Evolutionary conservation across 2,329 filamentous ascomycete genomes (phyloP).

Genomic region (Pseudocercospora macadamiae): DNA sequence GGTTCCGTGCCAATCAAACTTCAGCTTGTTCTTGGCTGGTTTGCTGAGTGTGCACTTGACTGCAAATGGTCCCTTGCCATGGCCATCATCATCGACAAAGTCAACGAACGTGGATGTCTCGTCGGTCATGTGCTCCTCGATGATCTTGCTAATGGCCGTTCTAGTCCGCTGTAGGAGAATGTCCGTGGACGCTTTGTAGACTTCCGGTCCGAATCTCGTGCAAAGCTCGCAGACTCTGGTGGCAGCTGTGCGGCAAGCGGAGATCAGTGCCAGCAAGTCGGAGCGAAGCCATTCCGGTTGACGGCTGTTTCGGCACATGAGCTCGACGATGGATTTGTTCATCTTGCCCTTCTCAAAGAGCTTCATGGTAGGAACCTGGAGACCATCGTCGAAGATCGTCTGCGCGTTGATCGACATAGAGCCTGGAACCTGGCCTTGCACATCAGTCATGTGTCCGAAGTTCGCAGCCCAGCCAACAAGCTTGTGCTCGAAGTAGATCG

Average conservation of each 20-base stretch:
- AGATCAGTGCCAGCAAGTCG: slow-evolving; percentile 32
- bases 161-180: slow-evolving; percentile 28
- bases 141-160: slow-evolving; percentile 30
- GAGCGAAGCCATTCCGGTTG: slow-evolving; percentile 34
- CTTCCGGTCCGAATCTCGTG: slow-evolving; percentile 30
- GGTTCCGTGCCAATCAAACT: slow-evolving; percentile 33
- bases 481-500: slow-evolving; percentile 33
- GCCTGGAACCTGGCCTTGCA: slow-evolving; percentile 33
- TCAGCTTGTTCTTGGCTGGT: slow-evolving; percentile 28
- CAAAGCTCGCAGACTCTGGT: slow-evolving; percentile 34
- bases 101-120: slow-evolving; percentile 31
- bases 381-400: slow-evolving; percentile 33
- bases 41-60: slow-evolving; percentile 34
- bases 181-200: slow-evolving; percentile 30
- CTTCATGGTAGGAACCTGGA: slow-evolving; percentile 35
- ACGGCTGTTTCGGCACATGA: slow-evolving; percentile 32
- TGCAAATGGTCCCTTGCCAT: slow-evolving; percentile 31
- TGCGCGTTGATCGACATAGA: slow-evolving; percentile 35
- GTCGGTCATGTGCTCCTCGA: slow-evolving; percentile 33
- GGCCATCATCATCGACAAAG: slow-evolving; percentile 34
- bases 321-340: slow-evolving; percentile 32
- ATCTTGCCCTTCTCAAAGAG: slow-evolving; percentile 33
- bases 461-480: slow-evolving; percentile 35
- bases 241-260: slow-evolving; percentile 32
- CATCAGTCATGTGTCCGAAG: slow-evolving; percentile 34